Conservation (phyloP, 2,329 filamentous ascomycete species). For the Botrytis cinerea region DNA sequence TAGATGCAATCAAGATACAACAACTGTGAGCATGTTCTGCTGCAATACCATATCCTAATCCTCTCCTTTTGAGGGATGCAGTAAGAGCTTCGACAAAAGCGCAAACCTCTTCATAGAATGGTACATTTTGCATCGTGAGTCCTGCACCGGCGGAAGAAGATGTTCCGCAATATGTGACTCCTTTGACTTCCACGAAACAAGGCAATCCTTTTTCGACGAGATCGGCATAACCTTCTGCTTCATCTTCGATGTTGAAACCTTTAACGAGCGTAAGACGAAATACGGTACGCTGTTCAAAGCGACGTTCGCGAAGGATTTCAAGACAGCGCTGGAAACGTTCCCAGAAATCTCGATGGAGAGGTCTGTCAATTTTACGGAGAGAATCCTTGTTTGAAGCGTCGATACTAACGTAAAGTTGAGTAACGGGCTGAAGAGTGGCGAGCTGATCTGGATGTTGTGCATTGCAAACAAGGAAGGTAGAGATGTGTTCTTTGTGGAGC, state of each 20-base stretch:
- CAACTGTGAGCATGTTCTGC: conserved; percentile 96
- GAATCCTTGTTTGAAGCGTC: conserved; percentile 90
- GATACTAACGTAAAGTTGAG: conserved; percentile 94
- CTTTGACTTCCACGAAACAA: conserved; percentile 94
- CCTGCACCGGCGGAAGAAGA: conserved; percentile 81
- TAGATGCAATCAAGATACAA: conserved; percentile 83
- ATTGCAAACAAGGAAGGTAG: conserved; percentile 94
- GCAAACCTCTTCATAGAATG: conserved; percentile 88
- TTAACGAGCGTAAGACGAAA: conserved; percentile 95
- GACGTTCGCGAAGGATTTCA: conserved; percentile 81
- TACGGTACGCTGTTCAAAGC: conserved; percentile 86
- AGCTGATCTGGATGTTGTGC: conserved; percentile 94
- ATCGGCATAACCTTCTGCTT: conserved; percentile 85
- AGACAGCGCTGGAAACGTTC: conserved; percentile 90
- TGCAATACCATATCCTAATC: conserved; percentile 83
- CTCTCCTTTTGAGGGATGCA: conserved; percentile 65
- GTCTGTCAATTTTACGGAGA: conserved; percentile 84
- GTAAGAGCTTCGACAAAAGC: conserved; percentile 80
- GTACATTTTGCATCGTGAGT: conserved; percentile 95
- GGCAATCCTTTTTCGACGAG: conserved; percentile 84
- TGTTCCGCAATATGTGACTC: conserved; percentile 95
- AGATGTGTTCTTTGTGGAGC: conserved; percentile 84
- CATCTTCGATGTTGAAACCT: conserved; percentile 96
- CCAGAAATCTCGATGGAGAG: conserved; percentile 95
- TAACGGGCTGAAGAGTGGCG: conserved; percentile 78